Conservation (phyloP, 2,329 filamentous ascomycete genomes). For the Knufia petricola region DNA sequence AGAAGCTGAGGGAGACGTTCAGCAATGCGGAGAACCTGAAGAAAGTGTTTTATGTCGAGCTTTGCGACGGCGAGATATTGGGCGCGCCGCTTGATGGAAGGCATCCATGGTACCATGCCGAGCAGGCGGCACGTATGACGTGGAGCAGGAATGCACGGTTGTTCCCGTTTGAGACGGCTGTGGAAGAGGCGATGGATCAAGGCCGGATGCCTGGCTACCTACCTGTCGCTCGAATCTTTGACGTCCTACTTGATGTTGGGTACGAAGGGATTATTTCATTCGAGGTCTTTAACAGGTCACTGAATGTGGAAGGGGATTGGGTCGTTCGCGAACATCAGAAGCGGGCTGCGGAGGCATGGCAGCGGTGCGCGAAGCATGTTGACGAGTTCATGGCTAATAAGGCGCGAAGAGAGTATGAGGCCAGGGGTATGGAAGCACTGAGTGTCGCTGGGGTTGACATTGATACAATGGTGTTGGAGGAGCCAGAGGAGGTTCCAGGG, state of each 20-base stretch:
- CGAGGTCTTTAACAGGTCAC: conserved; percentile 21
- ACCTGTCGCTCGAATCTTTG: conserved; percentile 52
- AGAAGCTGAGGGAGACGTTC: conserved; percentile 44
- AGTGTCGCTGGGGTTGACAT: background rate
- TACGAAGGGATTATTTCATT: conserved; percentile 36
- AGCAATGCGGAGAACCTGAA: conserved; percentile 36
- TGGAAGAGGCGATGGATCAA: conserved; percentile 19
- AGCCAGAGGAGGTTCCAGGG: background rate
- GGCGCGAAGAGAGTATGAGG: background rate
- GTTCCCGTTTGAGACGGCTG: conserved; percentile 54
- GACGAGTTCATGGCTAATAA: background rate
- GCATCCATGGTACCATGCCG: conserved; percentile 50
- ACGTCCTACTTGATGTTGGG: conserved; percentile 52
- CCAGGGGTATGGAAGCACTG: background rate
- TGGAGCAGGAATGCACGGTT: conserved; percentile 68
- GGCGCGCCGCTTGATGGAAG: conserved; percentile 45
- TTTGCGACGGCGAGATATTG: conserved; percentile 63
- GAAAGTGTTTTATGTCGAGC: conserved; percentile 67
- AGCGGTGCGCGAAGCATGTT: conserved; percentile 15
- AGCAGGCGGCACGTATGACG: conserved; percentile 58
- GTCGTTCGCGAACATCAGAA: conserved; percentile 18
- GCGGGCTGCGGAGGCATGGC: conserved; percentile 16
- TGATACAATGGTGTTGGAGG: background rate
- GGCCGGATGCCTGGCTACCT: conserved; percentile 51
- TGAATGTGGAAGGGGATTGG: conserved; percentile 13